phyloP scores from a whole-genome alignment of 2,329 filamentous ascomycete species.

The Clonostachys solani region DNA sequence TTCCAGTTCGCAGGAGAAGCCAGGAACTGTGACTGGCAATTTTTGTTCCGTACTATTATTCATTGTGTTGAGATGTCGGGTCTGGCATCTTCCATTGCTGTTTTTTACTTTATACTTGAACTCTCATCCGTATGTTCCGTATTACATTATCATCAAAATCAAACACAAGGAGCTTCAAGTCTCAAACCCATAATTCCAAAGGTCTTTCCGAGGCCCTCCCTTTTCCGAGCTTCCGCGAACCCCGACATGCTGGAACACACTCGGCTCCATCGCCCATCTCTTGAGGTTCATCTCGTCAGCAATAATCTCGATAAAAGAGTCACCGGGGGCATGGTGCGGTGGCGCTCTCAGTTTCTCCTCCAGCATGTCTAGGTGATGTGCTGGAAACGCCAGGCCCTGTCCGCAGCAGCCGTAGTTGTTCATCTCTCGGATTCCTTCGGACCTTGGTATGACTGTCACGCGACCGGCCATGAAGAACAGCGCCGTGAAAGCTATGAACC shows the following conservation, averaged over 20 bases:
- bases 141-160: no score
- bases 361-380: not conserved
- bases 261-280: conserved; percentile 4
- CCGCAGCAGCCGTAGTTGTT: conserved; percentile 5
- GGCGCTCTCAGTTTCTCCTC: conserved; percentile 1
- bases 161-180: no score
- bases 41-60: no score
- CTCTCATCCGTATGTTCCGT: no score
- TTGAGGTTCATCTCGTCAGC: conserved; percentile 1
- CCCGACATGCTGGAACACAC: conserved; percentile 6
- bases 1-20: no score
- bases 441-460: conserved; percentile 3
- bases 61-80: no score
- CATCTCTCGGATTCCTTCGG: conserved; percentile 3
- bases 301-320: conserved; percentile 6
- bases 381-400: conserved; percentile 5
- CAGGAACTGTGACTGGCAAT: no score
- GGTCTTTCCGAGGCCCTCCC: conserved; percentile 1
- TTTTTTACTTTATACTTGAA: no score
- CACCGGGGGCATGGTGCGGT: not conserved
- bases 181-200: conserved; percentile 7
- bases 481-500: conserved; percentile 1
- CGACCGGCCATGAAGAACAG: conserved; percentile 5
- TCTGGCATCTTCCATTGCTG: no score
- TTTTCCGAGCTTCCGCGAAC: conserved; percentile 3